Base-by-base conservation (phyloP, 2,329 filamentous ascomycete species). In the Neurospora crassa region DNA sequence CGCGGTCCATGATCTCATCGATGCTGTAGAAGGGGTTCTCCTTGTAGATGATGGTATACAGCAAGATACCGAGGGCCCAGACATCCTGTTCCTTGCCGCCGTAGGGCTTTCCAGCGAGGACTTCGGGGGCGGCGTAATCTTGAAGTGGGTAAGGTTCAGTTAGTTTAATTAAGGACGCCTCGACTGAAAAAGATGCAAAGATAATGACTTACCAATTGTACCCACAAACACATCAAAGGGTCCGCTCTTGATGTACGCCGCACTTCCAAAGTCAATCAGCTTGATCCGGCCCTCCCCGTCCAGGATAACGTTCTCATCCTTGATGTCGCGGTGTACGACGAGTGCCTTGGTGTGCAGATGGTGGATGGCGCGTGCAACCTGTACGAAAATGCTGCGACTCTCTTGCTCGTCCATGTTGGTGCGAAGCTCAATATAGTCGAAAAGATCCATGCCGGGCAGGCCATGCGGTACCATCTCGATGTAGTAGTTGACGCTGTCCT, bases 41-140 rank as follows among this genome's bases (percentile, higher is more conserved):
- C 83, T 98, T 99, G 87, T 99, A 99, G 78, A 98, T 92, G 78
- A 99, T 97, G 40, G 96, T 99, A 84, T 99, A 99, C 16, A 99
- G 88, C 37, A 99, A 87, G 78, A 99, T 98, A 34, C 96, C 96
- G 18, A 99, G 87, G 0, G 96, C 96, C 96, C 96, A 99, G 40
- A 99, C 94, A 78, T 99, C 96, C 84, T 99, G 96, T 80, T 97
- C 95, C 81, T 96, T 97, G 78, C 96, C 96, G 75, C 92, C 89
- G 82, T 99, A 99, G 18, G 94, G 91, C 76, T 91, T 91, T 68
- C 96, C 96, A 71, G 94, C 94, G 68, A 99, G 87, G 70, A 99
- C 96, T 83, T 99, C 96, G n/a, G 96, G 96, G 7, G 96, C 96
- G 67, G 96, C 96, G 82, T 99, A 99, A 84, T 99, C 96, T 97